Conservation (phyloP, 2,329 filamentous ascomycete genomes). For the Talaromyces sp. region DNA sequence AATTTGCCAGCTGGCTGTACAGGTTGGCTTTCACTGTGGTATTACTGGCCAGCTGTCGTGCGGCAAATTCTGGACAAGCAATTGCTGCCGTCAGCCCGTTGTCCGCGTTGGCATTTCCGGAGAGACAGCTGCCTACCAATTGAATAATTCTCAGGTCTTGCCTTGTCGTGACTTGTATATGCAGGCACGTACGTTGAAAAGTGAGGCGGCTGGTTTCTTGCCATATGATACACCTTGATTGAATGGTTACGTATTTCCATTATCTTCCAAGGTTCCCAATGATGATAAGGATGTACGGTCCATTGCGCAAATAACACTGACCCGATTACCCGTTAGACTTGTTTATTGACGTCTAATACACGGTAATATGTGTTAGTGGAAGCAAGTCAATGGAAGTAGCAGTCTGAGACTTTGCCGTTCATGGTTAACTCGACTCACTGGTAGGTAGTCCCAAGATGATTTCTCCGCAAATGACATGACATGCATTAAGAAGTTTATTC, state of each 20-base stretch:
- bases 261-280: background rate
- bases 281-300: background rate
- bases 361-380: background rate
- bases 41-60: background rate
- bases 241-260: background rate
- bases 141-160: background rate
- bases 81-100: background rate
- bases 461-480: constrained; percentile 1
- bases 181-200: constrained; percentile 5
- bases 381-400: background rate
- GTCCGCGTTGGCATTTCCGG: background rate
- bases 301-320: background rate
- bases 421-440: background rate
- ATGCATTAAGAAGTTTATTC: background rate
- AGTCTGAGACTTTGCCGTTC: background rate
- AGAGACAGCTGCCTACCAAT: background rate
- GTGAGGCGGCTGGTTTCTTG: constrained; percentile 1
- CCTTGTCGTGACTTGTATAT: background rate
- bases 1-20: background rate
- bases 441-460: background rate
- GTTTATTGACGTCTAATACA: background rate
- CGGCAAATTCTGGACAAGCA: background rate
- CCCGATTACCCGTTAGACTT: background rate
- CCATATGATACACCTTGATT: background rate
- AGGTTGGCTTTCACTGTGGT: background rate